A percentile compares a stretch with the other conserved stretches of the same genome.
Conservation (phyloP, 768 basidiomycete species). For the Termitomyces titanicus region DNA sequence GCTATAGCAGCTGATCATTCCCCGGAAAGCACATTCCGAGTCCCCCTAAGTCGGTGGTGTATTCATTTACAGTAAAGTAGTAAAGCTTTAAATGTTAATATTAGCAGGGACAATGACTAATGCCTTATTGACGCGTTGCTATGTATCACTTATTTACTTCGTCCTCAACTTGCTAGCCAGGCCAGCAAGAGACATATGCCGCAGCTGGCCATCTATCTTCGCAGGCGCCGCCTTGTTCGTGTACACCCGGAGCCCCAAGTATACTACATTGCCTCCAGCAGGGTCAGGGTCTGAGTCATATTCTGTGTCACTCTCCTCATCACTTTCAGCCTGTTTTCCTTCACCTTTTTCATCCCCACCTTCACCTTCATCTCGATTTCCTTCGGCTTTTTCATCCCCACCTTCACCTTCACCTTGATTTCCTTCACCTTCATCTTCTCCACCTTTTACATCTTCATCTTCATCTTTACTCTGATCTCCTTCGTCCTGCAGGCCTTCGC, state of each 20-base stretch:
- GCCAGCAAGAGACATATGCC: conserved; percentile 16
- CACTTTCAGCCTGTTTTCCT: background rate
- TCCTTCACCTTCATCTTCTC: background rate
- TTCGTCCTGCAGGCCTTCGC: background rate
- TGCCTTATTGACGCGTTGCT: too few relatives aligned
- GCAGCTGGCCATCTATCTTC: conserved; percentile 29
- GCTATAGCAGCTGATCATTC: too few relatives aligned
- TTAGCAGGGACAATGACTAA: too few relatives aligned
- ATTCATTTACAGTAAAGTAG: too few relatives aligned
- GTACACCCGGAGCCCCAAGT: conserved; percentile 36
- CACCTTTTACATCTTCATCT: background rate
- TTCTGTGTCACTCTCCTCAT: background rate
- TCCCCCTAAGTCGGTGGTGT: too few relatives aligned
- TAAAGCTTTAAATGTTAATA: too few relatives aligned
- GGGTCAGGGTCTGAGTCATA: background rate
- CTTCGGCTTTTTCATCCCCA: background rate
- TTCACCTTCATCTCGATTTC: background rate
- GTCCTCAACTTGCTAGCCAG: conserved; percentile 1
- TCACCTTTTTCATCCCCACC: conserved; percentile 4
- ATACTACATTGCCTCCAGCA: conserved; percentile 18
- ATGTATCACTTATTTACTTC: background rate
- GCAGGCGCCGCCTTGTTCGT: conserved; percentile 26
- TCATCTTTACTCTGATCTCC: background rate
- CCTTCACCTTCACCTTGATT: background rate
- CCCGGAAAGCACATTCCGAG: too few relatives aligned